Conservation (phyloP, 2,329 filamentous ascomycete genomes). For the Knoxdaviesia proteae region DNA sequence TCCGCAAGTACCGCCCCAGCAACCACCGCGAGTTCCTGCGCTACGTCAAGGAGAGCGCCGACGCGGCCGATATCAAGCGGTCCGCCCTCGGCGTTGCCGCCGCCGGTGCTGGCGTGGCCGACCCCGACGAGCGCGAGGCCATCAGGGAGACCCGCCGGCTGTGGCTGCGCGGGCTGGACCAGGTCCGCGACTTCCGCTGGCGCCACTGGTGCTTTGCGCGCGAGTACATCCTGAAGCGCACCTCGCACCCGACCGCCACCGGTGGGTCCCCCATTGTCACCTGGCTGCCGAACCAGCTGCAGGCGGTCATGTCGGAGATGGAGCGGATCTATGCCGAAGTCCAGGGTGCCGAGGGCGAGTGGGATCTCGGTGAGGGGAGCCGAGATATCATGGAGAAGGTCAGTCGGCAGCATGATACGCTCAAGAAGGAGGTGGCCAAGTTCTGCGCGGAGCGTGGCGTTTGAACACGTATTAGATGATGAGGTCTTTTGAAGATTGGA, state of each 20-base stretch:
- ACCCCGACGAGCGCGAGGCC: constrained; percentile 10
- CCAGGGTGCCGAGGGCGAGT: constrained; percentile 16
- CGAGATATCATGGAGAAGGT: constrained; percentile 48
- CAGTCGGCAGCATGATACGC: constrained; percentile 38
- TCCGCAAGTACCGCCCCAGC: constrained; percentile 70
- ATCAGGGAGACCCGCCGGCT: constrained; percentile 34
- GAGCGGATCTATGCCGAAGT: constrained; percentile 29
- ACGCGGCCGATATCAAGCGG: constrained; percentile 29
- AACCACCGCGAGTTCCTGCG: constrained; percentile 75
- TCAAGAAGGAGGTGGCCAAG: constrained; percentile 55
- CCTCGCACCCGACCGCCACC: constrained; percentile 55
- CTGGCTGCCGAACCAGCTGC: constrained; percentile 66
- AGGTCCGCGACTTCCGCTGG: constrained; percentile 67
- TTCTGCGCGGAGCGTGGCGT: constrained; percentile 46
- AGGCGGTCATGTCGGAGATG: constrained; percentile 56
- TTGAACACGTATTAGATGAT: no score
- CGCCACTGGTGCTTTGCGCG: constrained; percentile 71
- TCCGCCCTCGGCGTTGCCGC: constrained; percentile 27
- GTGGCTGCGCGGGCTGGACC: constrained; percentile 46
- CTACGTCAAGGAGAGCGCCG: constrained; percentile 36
- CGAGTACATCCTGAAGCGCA: constrained; percentile 68
- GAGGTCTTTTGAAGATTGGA: no score
- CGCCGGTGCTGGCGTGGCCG: constrained; percentile 9
- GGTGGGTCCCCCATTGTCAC: constrained; percentile 68
- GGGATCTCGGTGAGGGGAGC: constrained; percentile 22